Evolutionary conservation across 1,284 basidiomycete species (phyloP), one percentile per base, ranked within the genome.

Genomic region (Cryptococcus sp.): DNA sequence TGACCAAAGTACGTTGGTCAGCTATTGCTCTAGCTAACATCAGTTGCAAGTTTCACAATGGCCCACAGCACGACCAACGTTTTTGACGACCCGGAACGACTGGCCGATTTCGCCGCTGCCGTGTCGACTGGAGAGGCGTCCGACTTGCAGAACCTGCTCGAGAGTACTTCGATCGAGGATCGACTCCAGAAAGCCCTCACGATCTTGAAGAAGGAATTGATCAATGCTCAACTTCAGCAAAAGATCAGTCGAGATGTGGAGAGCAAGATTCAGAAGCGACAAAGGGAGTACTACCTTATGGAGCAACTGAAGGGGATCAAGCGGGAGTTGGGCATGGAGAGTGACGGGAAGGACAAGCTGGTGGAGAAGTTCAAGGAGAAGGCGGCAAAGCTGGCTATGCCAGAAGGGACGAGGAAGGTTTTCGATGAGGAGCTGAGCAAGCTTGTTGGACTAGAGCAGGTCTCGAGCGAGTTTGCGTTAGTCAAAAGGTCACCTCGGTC

Each of bases 241-340:
- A 97, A 97, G 76, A 87, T 98, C 52, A 85, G 86, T 12, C 82
- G 89, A 35, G 94, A 98, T 62, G 92, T 98, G 21, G 92, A 98
- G 69, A 82, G 77, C 76, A 97, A 97, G 78, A 97, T 98, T 54
- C 91, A 91, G 43, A 97, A 97, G 74, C 80, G 93, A 14, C 94
- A 98, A 71, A 79, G 93, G 52, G 95, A 98, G 76, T 97, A 95
- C 69, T 97, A 95, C 73, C 78, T 99, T 51, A 93, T 91, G 87
- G 95, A 99, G 73, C 95, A 98, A 75, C 81, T 98, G 54, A 97
- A 95, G 74, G 92, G 90, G 2, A 98, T 99, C 75, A 97, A 98
- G 79, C 95, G 94, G 77, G 95, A 97, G 74, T 80, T 98, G 6
- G 94, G 94, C 4, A 89, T 97, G 82, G 86, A 84, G 28, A 66